Conservation (phyloP, 352 stramenopile genomes). For the Elongisporangium prolatum region DNA sequence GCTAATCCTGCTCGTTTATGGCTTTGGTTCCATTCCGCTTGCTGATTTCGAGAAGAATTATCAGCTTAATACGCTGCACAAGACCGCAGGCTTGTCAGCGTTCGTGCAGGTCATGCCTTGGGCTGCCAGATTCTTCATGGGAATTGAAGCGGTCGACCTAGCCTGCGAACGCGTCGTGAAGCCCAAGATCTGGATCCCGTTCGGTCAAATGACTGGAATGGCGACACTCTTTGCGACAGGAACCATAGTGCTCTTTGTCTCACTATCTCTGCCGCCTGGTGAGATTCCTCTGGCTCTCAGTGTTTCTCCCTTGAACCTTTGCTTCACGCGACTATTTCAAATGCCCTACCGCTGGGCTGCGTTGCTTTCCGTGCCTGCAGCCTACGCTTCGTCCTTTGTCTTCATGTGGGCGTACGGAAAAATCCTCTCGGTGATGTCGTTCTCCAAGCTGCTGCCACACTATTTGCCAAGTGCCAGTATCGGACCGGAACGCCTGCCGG, state of each 20-base stretch:
- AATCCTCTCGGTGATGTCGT: conserved; percentile 24
- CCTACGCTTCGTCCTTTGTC: conserved; percentile 24
- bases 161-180: conserved; percentile 28
- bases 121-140: conserved; percentile 42
- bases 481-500: conserved; percentile 12
- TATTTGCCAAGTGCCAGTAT: conserved; percentile 6
- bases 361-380: conserved; percentile 30
- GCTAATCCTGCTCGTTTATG: conserved; percentile 31
- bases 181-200: conserved; percentile 32
- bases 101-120: conserved; percentile 34
- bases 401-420: conserved; percentile 37
- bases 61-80: conserved; percentile 16
- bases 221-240: conserved; percentile 35
- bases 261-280: conserved; percentile 22
- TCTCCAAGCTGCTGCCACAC: conserved; percentile 22
- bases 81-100: conserved; percentile 13
- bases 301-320: conserved; percentile 21
- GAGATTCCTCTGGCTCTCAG: neutral
- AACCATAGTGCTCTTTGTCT: conserved; percentile 26
- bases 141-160: conserved; percentile 30
- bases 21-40: conserved; percentile 24
- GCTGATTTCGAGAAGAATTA: conserved; percentile 21
- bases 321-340: conserved; percentile 22
- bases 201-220: conserved; percentile 35
- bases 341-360: conserved; percentile 17